These are phyloP conservation scores for Calonectria pseudoreteaudii DNA, from an alignment of 2,329 filamentous ascomycete genomes.

Conservation along the genomic window DNA sequence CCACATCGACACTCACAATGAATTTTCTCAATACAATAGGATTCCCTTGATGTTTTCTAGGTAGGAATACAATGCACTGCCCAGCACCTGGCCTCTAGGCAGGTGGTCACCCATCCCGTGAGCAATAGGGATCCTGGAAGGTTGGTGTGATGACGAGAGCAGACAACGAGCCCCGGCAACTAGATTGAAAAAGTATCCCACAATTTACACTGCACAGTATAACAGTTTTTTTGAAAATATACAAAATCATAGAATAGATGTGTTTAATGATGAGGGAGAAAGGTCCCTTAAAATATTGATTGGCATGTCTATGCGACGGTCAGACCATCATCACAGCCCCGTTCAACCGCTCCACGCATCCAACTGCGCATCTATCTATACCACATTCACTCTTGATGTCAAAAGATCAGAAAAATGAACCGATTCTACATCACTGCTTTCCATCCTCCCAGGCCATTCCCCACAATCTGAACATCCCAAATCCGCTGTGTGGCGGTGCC, in stretches of 20 bases:
- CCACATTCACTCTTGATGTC: neutral
- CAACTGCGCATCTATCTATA: neutral
- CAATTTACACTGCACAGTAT: neutral
- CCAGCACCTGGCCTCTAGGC: neutral
- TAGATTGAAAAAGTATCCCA: neutral
- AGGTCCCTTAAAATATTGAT: neutral
- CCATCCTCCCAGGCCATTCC: slow-evolving; percentile 4
- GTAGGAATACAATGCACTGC: neutral
- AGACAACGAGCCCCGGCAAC: neutral
- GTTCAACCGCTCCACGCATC: neutral
- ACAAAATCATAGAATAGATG: neutral
- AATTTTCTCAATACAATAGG: neutral
- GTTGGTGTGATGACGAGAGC: neutral
- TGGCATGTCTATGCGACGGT: neutral
- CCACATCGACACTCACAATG: neutral
- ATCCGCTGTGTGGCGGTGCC: slow-evolving; percentile 17
- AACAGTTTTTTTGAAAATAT: too few relatives aligned
- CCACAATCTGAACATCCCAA: slow-evolving; percentile 19
- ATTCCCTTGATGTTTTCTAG: neutral
- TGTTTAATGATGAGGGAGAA: neutral
- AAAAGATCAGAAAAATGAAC: too few relatives aligned
- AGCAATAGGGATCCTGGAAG: neutral
- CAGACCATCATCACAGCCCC: neutral
- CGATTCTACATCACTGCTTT: neutral
- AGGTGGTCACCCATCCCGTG: neutral